Evolutionary conservation across 306 rosid species (phyloP).

Genomic region (Clitoria ternatea): DNA sequence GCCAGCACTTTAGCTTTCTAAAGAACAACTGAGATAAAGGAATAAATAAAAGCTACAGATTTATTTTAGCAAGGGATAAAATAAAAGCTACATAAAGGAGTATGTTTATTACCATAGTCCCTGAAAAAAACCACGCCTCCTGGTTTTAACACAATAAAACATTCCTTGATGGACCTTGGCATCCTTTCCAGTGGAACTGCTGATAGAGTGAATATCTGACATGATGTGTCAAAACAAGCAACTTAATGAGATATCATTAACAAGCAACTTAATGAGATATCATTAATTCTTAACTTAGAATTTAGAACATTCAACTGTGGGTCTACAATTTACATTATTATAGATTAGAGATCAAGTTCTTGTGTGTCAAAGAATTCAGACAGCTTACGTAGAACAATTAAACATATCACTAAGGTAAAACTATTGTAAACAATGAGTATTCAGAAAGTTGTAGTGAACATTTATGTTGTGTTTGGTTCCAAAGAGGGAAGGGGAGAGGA

Average conservation of each 20-base stretch:
- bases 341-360: neutral
- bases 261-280: neutral
- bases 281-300: neutral
- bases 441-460: neutral
- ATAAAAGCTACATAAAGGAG: neutral
- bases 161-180: slow-evolving; percentile 66
- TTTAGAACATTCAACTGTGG: neutral
- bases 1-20: slow-evolving; percentile 10
- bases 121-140: slow-evolving; percentile 89
- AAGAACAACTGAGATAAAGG: slow-evolving; percentile 4
- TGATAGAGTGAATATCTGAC: slow-evolving; percentile 87
- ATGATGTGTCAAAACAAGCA: slow-evolving; percentile 23
- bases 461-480: too few species aligned
- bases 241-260: neutral
- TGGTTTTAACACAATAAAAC: slow-evolving; percentile 68
- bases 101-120: slow-evolving; percentile 71
- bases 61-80: neutral
- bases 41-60: neutral
- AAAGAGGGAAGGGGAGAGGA: too few species aligned
- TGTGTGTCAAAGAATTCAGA: neutral
- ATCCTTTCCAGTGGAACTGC: slow-evolving; percentile 70
- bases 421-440: neutral
- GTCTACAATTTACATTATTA: neutral
- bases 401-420: slow-evolving; percentile 18
- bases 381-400: slow-evolving; percentile 12